Evolutionary conservation across 2,329 filamentous ascomycete species (phyloP).

Genomic region (Pseudocercospora macadamiae): DNA sequence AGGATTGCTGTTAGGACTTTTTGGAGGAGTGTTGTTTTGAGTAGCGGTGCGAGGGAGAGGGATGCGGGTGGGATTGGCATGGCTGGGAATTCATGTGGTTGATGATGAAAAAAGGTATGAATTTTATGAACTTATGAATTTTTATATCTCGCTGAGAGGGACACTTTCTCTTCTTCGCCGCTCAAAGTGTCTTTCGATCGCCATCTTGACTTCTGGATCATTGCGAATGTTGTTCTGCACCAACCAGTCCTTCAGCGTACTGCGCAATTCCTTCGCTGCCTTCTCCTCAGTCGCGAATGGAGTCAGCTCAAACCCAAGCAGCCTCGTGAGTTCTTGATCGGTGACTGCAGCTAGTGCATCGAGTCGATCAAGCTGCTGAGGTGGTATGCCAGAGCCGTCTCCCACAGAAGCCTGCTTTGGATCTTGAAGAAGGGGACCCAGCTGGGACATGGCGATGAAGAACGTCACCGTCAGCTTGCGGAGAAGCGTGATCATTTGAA

Average conservation of each 20-base stretch:
- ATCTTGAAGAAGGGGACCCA: conserved; percentile 67
- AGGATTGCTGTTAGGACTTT: conserved; percentile 4
- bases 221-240: conserved; percentile 81
- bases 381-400: conserved; percentile 42
- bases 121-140: too few relatives aligned
- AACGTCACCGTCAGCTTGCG: conserved; percentile 76
- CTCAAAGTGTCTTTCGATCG: conserved; percentile 70
- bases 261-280: conserved; percentile 64
- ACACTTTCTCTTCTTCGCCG: conserved; percentile 21
- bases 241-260: conserved; percentile 81
- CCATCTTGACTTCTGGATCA: conserved; percentile 80
- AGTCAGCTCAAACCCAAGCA: conserved; percentile 77
- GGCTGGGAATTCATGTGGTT: too few relatives aligned
- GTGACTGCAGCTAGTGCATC: conserved; percentile 61
- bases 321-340: conserved; percentile 69
- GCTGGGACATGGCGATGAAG: conserved; percentile 81
- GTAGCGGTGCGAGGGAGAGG: too few relatives aligned
- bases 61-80: too few relatives aligned
- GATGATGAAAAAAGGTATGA: too few relatives aligned
- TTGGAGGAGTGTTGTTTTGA: conserved; percentile 11
- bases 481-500: conserved; percentile 76
- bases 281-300: conserved; percentile 77
- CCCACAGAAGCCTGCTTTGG: conserved; percentile 20
- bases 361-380: conserved; percentile 69
- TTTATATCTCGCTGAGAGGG: too few relatives aligned